Evolutionary conservation across 805 yeast genomes (phyloP).

Genomic region (Schwanniomyces sp.): DNA sequence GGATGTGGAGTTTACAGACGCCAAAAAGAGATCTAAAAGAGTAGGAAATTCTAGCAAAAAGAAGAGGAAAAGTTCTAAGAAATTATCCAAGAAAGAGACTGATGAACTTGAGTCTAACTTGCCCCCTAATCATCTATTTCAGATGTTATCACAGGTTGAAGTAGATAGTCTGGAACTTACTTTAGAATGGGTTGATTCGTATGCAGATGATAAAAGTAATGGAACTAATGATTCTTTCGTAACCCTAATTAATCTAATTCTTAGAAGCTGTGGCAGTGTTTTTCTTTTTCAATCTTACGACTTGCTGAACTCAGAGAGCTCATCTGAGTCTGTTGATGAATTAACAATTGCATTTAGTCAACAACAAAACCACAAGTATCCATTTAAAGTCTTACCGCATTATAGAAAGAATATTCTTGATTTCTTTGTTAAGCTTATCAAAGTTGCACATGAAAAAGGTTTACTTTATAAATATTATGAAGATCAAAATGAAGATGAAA

Average conservation of each 20-base stretch:
- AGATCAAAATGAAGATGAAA: slow-evolving; percentile 9
- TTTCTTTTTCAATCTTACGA: slow-evolving; percentile 73
- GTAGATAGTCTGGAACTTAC: slow-evolving; percentile 33
- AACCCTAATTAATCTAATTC: slow-evolving; percentile 63
- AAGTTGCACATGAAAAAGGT: slow-evolving; percentile 61
- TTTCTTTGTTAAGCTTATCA: slow-evolving; percentile 55
- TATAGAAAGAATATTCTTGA: slow-evolving; percentile 55
- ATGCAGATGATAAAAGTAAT: slow-evolving; percentile 17
- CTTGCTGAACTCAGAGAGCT: slow-evolving; percentile 64
- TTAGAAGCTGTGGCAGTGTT: slow-evolving; percentile 72
- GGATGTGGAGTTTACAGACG: slow-evolving; percentile 4
- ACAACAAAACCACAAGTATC: slow-evolving; percentile 69
- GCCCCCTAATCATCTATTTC: slow-evolving; percentile 30
- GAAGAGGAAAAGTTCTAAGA: background rate
- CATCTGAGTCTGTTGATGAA: slow-evolving; percentile 72
- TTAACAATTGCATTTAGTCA: slow-evolving; percentile 59
- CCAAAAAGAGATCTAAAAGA: slow-evolving; percentile 3
- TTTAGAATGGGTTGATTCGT: slow-evolving; percentile 38
- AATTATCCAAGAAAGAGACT: slow-evolving; percentile 1
- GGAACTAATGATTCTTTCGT: slow-evolving; percentile 47
- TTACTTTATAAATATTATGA: slow-evolving; percentile 41
- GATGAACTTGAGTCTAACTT: slow-evolving; percentile 20
- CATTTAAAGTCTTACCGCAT: slow-evolving; percentile 49
- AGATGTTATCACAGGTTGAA: slow-evolving; percentile 30
- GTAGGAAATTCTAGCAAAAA: background rate